Evolutionary conservation across 2,329 filamentous ascomycete species (phyloP).

Genomic region (Tympanopsis confertula): DNA sequence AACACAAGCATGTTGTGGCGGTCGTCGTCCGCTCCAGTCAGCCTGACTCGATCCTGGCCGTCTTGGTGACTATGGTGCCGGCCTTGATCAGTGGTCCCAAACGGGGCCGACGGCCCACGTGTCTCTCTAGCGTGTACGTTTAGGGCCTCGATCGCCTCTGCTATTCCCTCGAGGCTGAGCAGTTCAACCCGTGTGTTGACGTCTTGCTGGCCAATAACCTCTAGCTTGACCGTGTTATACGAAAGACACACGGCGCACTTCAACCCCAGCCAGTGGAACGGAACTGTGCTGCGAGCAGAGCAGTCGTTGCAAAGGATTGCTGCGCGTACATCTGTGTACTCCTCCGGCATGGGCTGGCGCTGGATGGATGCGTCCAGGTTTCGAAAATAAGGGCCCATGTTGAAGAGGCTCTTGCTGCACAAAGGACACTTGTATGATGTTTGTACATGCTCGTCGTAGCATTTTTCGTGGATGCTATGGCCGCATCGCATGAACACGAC

Average conservation of each 20-base stretch:
- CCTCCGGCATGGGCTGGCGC: constrained; percentile 79
- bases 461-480: constrained; percentile 86
- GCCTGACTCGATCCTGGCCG: not conserved
- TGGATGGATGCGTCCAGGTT: constrained; percentile 81
- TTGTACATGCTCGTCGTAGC: constrained; percentile 78
- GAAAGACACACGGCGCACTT: constrained; percentile 69
- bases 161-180: not conserved
- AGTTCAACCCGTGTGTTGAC: constrained; percentile 10
- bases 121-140: not conserved
- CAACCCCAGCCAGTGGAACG: constrained; percentile 87
- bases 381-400: constrained; percentile 92
- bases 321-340: constrained; percentile 69
- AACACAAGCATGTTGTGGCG: constrained; percentile 6
- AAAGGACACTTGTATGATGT: constrained; percentile 92
- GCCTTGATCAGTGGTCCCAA: not conserved
- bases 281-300: constrained; percentile 71
- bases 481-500: constrained; percentile 94
- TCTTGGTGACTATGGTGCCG: not conserved
- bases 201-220: constrained; percentile 36
- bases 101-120: not conserved
- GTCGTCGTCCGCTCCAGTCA: constrained; percentile 13
- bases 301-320: constrained; percentile 92
- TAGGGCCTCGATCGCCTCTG: not conserved
- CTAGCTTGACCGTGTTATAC: constrained; percentile 58
- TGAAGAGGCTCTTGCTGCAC: constrained; percentile 90